Evolutionary conservation across 2,329 filamentous ascomycete genomes (phyloP), one percentile per base, ranked within the genome.

Genomic region (Talaromyces sp.): DNA sequence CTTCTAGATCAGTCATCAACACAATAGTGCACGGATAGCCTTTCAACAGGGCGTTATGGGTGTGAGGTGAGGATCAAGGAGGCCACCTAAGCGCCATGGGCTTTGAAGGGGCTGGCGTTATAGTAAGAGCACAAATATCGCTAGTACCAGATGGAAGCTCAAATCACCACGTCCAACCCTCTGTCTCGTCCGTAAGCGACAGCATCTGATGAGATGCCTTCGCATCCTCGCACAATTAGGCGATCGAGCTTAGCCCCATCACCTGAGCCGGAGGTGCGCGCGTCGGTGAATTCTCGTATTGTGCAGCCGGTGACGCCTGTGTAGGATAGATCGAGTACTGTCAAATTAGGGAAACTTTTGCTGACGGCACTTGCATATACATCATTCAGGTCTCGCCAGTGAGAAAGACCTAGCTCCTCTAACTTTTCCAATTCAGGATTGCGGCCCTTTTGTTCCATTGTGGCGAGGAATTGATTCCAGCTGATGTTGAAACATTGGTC

Each of bases 271-370:
- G 58, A 52, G 0, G 20, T 22, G 9, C 54, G 56, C 2, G 60
- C 49, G 50, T 70, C 65, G 1, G 66, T 67, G 19, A 75, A 52
- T n/a, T 49, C 59, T 29, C 70, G 72, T 33, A 75, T 59, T 1
- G 67, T 61, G 14, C 63, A 54, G 0, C 73, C 73, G 4, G 70
- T 73, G 5, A 76, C 65, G 11, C 48, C 54, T 1, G 70, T 75
- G 33, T 60, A 58, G 0, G 70, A 70, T 8, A 76, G 20, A 55
- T 74, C 54, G 4, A 76, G 60, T 1, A 64, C 52, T 43, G 67
- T 70, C 14, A 76, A 45, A 2, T 66, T 61, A 0, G 61, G 58
- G 37, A 74, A 57, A 10, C 39, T 45, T 2, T 55, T 36, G 10
- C 65, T 49, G 2, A 74, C 50, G 8, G 20, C 8, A 1, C 47